These are phyloP conservation scores for Cyberlindnera xishuangbannaensis DNA, from an alignment of 805 yeast species.

Conservation along the genomic window DNA sequence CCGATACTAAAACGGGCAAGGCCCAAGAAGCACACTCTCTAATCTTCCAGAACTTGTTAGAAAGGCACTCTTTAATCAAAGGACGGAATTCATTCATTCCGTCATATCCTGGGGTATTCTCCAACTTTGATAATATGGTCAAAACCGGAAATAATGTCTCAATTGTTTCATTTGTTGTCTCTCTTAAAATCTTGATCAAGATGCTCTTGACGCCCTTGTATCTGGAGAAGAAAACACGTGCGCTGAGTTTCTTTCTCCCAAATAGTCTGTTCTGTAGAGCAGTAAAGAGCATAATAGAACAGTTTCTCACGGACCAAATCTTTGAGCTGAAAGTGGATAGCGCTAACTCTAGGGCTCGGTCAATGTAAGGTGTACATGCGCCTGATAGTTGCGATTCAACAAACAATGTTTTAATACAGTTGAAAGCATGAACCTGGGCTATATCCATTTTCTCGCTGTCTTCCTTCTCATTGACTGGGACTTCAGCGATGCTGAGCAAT, in stretches of 20 bases:
- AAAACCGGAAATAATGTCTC: conserved; percentile 74
- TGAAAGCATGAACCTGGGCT: conserved; percentile 92
- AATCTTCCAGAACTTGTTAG: conserved; percentile 66
- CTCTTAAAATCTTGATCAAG: conserved; percentile 38
- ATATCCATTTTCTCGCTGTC: conserved; percentile 57
- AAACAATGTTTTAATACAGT: conserved; percentile 71
- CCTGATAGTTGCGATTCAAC: conserved; percentile 63
- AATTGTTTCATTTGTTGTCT: conserved; percentile 31
- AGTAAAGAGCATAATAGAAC: conserved; percentile 90
- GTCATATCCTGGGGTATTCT: conserved; percentile 49
- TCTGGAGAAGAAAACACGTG: conserved; percentile 66
- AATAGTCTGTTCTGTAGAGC: conserved; percentile 77
- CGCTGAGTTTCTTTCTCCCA: conserved; percentile 51
- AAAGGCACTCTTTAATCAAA: conserved; percentile 42
- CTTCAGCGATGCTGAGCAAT: conserved; percentile 49
- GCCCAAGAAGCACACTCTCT: conserved; percentile 83
- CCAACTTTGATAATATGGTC: conserved; percentile 63
- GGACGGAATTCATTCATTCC: conserved; percentile 49
- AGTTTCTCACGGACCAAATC: conserved; percentile 84
- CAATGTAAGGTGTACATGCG: conserved; percentile 44
- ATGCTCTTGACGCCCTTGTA: conserved; percentile 47
- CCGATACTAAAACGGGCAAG: conserved; percentile 43
- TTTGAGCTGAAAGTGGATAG: conserved; percentile 57
- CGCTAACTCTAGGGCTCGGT: conserved; percentile 54
- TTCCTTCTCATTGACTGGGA: conserved; percentile 40